Evolutionary conservation across 805 yeast species (phyloP), one percentile per base, ranked within the genome.

Genomic region (Zygotorulaspora danielsina): DNA sequence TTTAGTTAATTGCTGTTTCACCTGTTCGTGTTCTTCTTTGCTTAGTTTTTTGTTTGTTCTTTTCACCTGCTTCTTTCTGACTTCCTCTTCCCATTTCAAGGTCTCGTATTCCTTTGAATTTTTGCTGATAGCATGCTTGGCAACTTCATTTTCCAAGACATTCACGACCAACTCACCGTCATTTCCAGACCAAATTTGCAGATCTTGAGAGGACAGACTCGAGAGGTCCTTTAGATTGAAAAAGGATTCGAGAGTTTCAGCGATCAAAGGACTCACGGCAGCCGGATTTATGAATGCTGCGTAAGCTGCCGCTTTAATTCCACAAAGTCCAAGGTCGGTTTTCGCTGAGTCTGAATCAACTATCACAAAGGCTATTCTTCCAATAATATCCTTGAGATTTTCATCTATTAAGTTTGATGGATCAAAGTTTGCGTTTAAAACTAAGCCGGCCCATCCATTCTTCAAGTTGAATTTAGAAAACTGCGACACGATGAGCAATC

Each of bases 61-160:
- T 38, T 71, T 70, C 1, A 82, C 79, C 25, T 88, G 69, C 54
- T 87, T 90, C 46, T 78, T 78, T 52, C 90, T 77, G 21, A 93
- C 73, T 36, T 75, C 75, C 50, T 81, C 88, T 57, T 93, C 98
- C 97, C 97, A 90, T 59, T 85, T 79, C 43, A 75, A 66, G 2
- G 89, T 83, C 52, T 83, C 95, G 52, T 86, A 86, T 53, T 88
- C 96, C 55, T 81, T 88, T 1, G 85, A 67, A 57, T 85, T 85
- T 57, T 84, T 85, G 55, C 77, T 76, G 10, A 78, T 76, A 4
- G 64, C 67, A 22, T 63, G 63, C 21, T 67, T 65, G 10, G 66
- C 63, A 54, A 69, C 73, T 39, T 64, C 65, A 19, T 55, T 55
- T 25, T 71, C 73, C 34, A 84, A 60, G 4, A 84, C 77, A 53